A percentile compares a stretch with the other conserved stretches of the same genome.
Conservation (phyloP, 1,284 basidiomycete genomes). For the Schizophyllum amplum region DNA sequence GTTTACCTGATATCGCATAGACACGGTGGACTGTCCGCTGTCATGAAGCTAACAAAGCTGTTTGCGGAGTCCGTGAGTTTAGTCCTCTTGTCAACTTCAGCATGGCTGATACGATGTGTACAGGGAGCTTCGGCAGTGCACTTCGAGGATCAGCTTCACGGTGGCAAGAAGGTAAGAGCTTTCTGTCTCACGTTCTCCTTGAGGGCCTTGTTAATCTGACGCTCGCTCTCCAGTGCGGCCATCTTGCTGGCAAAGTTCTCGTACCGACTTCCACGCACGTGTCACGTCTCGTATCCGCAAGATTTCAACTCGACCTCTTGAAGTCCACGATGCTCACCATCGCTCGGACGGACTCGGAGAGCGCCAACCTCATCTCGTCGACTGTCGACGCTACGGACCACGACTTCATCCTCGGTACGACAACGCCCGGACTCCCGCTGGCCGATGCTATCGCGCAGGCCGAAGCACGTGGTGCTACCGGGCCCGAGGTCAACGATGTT, state of each 20-base stretch:
- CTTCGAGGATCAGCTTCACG: slow-evolving; percentile 88
- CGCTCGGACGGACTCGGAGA: slow-evolving; percentile 88
- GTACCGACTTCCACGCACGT: slow-evolving; percentile 85
- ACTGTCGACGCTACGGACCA: slow-evolving; percentile 77
- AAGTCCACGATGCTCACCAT: slow-evolving; percentile 85
- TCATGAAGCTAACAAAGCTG: slow-evolving; percentile 93
- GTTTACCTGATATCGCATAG: slow-evolving; percentile 28
- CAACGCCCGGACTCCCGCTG: slow-evolving; percentile 49
- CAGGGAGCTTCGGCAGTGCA: slow-evolving; percentile 85
- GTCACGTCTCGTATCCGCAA: slow-evolving; percentile 74
- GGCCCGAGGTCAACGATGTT: slow-evolving; percentile 65
- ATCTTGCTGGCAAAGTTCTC: slow-evolving; percentile 89
- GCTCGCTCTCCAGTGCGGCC: slow-evolving; percentile 56
- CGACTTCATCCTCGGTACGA: slow-evolving; percentile 74
- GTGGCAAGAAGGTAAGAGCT: slow-evolving; percentile 68
- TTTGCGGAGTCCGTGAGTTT: slow-evolving; percentile 76
- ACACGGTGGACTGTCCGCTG: slow-evolving; percentile 87
- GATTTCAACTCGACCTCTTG: slow-evolving; percentile 85
- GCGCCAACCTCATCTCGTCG: slow-evolving; percentile 79
- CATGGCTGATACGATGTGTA: slow-evolving; percentile 2
- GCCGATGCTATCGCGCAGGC: slow-evolving; percentile 72
- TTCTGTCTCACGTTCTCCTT: not conserved
- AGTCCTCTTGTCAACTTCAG: not conserved
- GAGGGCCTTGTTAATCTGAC: not conserved
- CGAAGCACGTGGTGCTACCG: slow-evolving; percentile 60